These are phyloP conservation scores for Starmerella davenportii DNA, from an alignment of 805 yeast genomes.

Conservation along the genomic window DNA sequence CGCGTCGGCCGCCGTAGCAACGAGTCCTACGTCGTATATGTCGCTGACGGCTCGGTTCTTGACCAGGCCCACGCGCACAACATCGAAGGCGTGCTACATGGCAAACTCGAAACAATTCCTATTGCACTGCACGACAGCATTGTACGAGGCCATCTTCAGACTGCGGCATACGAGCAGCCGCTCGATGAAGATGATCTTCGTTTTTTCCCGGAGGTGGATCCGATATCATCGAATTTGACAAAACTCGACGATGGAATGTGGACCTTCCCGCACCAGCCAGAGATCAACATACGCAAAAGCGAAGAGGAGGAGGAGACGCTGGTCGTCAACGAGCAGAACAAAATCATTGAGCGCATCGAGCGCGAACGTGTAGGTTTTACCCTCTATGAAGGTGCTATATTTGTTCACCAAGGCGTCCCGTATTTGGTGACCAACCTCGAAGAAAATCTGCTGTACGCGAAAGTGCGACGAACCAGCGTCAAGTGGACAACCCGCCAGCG, in stretches of 20 bases:
- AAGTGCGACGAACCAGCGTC: constrained; percentile 72
- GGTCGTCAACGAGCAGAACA: constrained; percentile 70
- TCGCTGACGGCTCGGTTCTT: constrained; percentile 62
- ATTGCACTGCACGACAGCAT: constrained; percentile 43
- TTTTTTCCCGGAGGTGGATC: constrained; percentile 33
- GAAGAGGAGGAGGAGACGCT: constrained; percentile 68
- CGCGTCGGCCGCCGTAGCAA: constrained; percentile 77
- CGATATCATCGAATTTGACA: constrained; percentile 7
- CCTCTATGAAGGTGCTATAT: constrained; percentile 79
- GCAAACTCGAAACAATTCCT: constrained; percentile 39
- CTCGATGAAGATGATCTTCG: constrained; percentile 33
- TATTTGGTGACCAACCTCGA: constrained; percentile 74
- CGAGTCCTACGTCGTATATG: constrained; percentile 70
- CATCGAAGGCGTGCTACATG: constrained; percentile 39
- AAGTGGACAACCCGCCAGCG: constrained; percentile 89
- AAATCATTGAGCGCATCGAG: constrained; percentile 73
- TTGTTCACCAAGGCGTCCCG: constrained; percentile 83
- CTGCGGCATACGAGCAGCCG: constrained; percentile 83
- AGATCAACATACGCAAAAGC: constrained; percentile 63
- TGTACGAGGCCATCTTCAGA: constrained; percentile 68
- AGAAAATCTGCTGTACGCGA: constrained; percentile 60
- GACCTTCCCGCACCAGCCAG: constrained; percentile 59
- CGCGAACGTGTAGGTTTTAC: constrained; percentile 80
- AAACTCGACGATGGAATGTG: constrained; percentile 25
- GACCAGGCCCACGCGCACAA: constrained; percentile 69